Percentiles rank a stretch among this genome's conserved stretches.
Evolutionary conservation across 495 filamentous ascomycete genomes (phyloP).

Genomic region (Cercophora scortea): DNA sequence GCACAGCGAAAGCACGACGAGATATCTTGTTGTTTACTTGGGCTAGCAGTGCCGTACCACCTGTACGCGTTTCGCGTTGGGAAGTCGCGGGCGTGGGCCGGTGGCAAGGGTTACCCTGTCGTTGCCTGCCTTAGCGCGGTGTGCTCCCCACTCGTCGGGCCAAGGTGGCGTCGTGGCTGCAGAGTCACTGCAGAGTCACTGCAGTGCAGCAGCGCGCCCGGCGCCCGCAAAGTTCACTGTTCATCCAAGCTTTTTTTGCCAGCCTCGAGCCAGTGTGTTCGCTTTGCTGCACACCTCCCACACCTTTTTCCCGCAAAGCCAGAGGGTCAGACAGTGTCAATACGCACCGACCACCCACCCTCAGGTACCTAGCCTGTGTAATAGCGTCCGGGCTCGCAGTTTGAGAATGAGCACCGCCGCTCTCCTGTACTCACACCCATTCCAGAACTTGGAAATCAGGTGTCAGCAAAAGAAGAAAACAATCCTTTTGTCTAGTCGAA

Average conservation of each 20-base stretch:
- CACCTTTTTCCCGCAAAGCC: too few species aligned
- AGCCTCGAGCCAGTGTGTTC: too few species aligned
- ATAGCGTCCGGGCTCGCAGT: too few species aligned
- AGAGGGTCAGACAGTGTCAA: too few species aligned
- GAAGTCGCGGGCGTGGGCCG: conserved; percentile 4
- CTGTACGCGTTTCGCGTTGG: conserved; percentile 16
- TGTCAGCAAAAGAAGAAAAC: background rate
- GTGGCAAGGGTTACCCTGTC: conserved; percentile 9
- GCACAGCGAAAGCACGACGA: conserved; percentile 10
- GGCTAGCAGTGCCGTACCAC: background rate
- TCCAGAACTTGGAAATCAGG: background rate
- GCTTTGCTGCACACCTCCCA: too few species aligned
- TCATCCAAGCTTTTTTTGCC: too few species aligned
- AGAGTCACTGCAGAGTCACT: too few species aligned
- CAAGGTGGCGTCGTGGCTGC: conserved; percentile 9
- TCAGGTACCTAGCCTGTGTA: too few species aligned
- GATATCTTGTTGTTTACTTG: conserved; percentile 18
- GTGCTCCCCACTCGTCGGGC: conserved; percentile 2
- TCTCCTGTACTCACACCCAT: background rate
- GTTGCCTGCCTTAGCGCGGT: conserved; percentile 10
- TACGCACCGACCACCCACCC: too few species aligned
- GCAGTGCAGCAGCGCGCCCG: too few species aligned
- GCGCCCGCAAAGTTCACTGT: too few species aligned
- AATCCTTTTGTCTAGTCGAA: background rate
- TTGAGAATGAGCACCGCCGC: too few species aligned